Base-by-base conservation (phyloP, 805 yeast genomes). In the Yarrowia deformans region DNA sequence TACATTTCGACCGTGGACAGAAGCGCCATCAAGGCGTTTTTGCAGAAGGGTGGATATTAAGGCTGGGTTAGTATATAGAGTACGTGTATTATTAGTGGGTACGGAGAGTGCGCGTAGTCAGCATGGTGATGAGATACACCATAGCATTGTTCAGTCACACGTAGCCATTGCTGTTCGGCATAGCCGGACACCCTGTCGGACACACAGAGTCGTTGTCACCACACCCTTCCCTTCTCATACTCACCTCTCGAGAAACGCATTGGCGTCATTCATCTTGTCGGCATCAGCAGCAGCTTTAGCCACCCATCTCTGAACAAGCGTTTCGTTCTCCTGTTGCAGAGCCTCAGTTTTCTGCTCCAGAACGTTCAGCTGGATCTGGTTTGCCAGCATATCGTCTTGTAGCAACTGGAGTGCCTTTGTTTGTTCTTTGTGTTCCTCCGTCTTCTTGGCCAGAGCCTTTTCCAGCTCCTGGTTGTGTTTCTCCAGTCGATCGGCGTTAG, bases 1-100 rank as follows among this genome's bases (percentile, higher is more conserved):
- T 93, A 85, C 77, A 85, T 93, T 8, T 86, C 95, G 16, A 88
- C 92, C 10, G 90, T 91, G 5, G 81, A 83, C 69, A 71, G 81
- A 42, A 63, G 68, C 12, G 68, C 55, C 48, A 63, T 63, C 46
- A 63, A 63, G 68, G 56, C 68, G 35, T 63, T 48, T 37, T 37
- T 49, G 56, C 8, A 10, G 48, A 34, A 49, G 48, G 56, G 55
- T 39, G 39, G 45, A 23, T 29, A 40, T 63, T 48, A 23, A 63
- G 43, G 56, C 55, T 63, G 56, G 39, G 68, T 63, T 40, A 63
- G 56, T 63, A 37, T 14, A 46, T 39, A 32, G 60, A 32, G 60
- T 39, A 37, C 32, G 58, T 56, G 49, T 56, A 42, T 39, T 23
- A 16, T 35, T 52, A 48, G 54, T 46, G 19, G 23, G 6, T 8